Evolutionary conservation across 2,329 filamentous ascomycete species (phyloP).

Genomic region (Ilyonectria mors-panacis): DNA sequence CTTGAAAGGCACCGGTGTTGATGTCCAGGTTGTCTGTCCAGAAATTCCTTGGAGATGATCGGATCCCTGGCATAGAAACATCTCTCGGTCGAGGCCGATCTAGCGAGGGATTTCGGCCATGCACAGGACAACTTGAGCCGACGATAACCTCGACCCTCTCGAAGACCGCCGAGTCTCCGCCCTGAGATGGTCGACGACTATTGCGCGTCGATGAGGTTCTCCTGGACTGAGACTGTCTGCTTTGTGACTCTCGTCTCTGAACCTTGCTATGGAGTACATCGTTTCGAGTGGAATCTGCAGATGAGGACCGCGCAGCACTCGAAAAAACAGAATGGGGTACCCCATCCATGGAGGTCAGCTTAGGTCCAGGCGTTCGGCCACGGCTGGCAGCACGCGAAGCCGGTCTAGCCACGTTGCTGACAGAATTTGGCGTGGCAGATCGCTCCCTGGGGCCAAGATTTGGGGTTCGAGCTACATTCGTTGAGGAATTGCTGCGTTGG

Average conservation of each 20-base stretch:
- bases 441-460: background rate
- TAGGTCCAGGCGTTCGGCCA: constrained; percentile 33
- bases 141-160: constrained; percentile 30
- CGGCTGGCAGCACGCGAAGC: constrained; percentile 30
- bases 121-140: constrained; percentile 32
- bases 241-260: background rate
- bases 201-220: constrained; percentile 9
- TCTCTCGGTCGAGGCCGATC: constrained; percentile 10
- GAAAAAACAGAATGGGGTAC: background rate
- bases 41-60: constrained; percentile 14
- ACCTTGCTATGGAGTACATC: constrained; percentile 28
- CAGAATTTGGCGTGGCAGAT: constrained; percentile 11
- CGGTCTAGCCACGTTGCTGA: background rate
- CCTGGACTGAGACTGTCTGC: constrained; percentile 9
- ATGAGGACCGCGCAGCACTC: constrained; percentile 22
- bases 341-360: constrained; percentile 7
- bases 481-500: constrained; percentile 34
- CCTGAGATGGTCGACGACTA: constrained; percentile 8
- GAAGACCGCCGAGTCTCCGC: constrained; percentile 10
- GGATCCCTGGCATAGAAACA: too few relatives aligned
- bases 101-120: constrained; percentile 26
- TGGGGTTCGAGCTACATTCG: background rate
- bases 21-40: background rate
- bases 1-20: background rate
- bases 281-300: constrained; percentile 33